These are phyloP conservation scores for Luffa aegyptiaca DNA, from an alignment of 306 rosid species.

Conservation along the genomic window DNA sequence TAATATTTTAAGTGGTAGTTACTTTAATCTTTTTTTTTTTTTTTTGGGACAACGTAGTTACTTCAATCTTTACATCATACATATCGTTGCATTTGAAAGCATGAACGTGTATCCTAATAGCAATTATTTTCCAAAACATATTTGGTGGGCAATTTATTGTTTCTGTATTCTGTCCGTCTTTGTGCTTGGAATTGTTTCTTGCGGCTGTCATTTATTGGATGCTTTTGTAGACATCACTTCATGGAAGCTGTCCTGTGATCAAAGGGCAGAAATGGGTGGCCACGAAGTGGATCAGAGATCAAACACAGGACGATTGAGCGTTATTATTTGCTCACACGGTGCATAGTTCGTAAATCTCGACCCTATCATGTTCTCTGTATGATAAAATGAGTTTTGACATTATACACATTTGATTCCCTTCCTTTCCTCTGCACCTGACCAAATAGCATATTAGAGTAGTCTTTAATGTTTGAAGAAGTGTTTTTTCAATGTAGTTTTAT, in stretches of 20 bases:
- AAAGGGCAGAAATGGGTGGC: conserved; percentile 91
- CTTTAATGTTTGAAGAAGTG: background rate
- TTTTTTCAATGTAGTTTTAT: background rate
- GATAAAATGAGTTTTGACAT: background rate
- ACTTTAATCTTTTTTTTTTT: too few relatives aligned
- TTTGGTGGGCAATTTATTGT: background rate
- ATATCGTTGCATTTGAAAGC: background rate
- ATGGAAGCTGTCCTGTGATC: conserved; percentile 83
- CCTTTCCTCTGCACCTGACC: background rate
- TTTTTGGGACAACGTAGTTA: too few relatives aligned
- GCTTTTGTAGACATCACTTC: conserved; percentile 63
- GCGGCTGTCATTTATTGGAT: conserved; percentile 7
- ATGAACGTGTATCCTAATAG: background rate
- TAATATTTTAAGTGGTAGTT: background rate
- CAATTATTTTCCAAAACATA: background rate
- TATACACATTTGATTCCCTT: background rate
- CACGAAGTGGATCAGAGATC: conserved; percentile 85
- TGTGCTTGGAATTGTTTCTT: background rate
- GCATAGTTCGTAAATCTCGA: background rate
- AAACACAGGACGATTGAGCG: conserved; percentile 25
- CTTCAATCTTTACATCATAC: background rate
- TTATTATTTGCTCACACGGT: background rate
- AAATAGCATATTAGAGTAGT: background rate
- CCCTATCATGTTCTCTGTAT: background rate
- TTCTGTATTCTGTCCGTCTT: background rate